Conservation (phyloP, 805 yeast genomes). For the Dipodascopsis tothii region DNA sequence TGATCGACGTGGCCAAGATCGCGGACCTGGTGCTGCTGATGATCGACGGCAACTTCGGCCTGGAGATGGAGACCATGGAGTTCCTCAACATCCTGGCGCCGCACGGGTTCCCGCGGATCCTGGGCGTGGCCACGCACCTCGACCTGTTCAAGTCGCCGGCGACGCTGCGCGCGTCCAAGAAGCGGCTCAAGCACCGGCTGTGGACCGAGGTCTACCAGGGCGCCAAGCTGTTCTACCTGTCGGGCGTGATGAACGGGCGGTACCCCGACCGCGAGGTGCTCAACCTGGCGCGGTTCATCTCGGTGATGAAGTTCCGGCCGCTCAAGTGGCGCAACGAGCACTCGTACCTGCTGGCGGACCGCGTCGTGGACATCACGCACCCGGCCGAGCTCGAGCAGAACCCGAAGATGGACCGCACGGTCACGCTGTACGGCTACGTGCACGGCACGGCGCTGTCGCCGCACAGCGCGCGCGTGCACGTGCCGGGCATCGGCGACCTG, state of each 20-base stretch:
- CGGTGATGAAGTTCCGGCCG: constrained; percentile 98
- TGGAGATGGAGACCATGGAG: constrained; percentile 99
- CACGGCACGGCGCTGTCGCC: constrained; percentile 84
- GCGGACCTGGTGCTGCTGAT: constrained; percentile 85
- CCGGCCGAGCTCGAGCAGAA: constrained; percentile 73
- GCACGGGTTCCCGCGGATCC: constrained; percentile 96
- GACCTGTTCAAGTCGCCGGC: constrained; percentile 87
- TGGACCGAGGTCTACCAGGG: constrained; percentile 99
- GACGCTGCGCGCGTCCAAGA: constrained; percentile 84
- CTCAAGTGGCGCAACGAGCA: constrained; percentile 98
- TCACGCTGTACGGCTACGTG: constrained; percentile 87
- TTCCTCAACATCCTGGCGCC: constrained; percentile 91
- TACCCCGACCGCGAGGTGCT: constrained; percentile 95
- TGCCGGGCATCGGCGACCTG: constrained; percentile 93
- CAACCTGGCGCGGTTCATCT: constrained; percentile 82
- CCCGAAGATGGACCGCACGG: constrained; percentile 76
- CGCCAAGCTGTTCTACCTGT: constrained; percentile 86
- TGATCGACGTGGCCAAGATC: constrained; percentile 92
- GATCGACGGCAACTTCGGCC: constrained; percentile 95
- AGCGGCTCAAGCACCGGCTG: constrained; percentile 82
- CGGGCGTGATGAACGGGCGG: constrained; percentile 94
- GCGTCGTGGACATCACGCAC: constrained; percentile 89
- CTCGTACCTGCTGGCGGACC: constrained; percentile 84
- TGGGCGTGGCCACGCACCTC: constrained; percentile 92
- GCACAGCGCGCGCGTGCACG: constrained; percentile 68